A percentile compares a stretch with the other conserved stretches of the same genome.
Evolutionary conservation across 768 basidiomycete species (phyloP).

Genomic region (Mycena rebaudengoi): DNA sequence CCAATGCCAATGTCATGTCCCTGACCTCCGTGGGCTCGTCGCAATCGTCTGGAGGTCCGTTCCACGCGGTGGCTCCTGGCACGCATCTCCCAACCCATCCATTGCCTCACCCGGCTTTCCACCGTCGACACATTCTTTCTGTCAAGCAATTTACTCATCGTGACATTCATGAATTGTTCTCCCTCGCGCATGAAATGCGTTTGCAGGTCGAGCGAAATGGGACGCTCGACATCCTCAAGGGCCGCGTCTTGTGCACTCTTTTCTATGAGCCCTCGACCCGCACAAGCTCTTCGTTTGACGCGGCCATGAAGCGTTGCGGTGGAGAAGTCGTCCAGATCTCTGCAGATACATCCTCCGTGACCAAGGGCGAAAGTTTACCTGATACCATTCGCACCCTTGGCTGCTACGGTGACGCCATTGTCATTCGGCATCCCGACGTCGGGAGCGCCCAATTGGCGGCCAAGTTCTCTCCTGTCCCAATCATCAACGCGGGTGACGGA

Average conservation of each 20-base stretch:
- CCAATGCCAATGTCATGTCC: slow-evolving; percentile 34
- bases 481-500: slow-evolving; percentile 97
- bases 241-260: slow-evolving; percentile 88
- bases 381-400: slow-evolving; percentile 95
- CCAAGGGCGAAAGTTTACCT: slow-evolving; percentile 92
- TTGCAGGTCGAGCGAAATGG: slow-evolving; percentile 94
- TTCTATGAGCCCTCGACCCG: slow-evolving; percentile 99
- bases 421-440: slow-evolving; percentile 92
- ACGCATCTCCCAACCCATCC: slow-evolving; percentile 50
- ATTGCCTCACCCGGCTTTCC: slow-evolving; percentile 85
- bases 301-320: slow-evolving; percentile 98
- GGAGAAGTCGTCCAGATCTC: slow-evolving; percentile 92
- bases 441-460: slow-evolving; percentile 97
- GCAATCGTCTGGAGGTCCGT: slow-evolving; percentile 10
- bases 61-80: slow-evolving; percentile 43
- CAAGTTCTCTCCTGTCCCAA: slow-evolving; percentile 93
- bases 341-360: slow-evolving; percentile 84
- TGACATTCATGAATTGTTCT: slow-evolving; percentile 93
- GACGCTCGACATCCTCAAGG: slow-evolving; percentile 86
- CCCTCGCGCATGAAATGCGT: slow-evolving; percentile 96
- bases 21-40: slow-evolving; percentile 29
- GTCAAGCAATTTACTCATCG: slow-evolving; percentile 93
- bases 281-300: slow-evolving; percentile 95
- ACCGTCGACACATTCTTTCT: slow-evolving; percentile 90
- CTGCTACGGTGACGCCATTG: slow-evolving; percentile 95